Percentiles rank a stretch among this genome's conserved stretches.
These are phyloP conservation scores for Leccinum arenicola DNA, from an alignment of 768 basidiomycete species.

Conservation along the genomic window DNA sequence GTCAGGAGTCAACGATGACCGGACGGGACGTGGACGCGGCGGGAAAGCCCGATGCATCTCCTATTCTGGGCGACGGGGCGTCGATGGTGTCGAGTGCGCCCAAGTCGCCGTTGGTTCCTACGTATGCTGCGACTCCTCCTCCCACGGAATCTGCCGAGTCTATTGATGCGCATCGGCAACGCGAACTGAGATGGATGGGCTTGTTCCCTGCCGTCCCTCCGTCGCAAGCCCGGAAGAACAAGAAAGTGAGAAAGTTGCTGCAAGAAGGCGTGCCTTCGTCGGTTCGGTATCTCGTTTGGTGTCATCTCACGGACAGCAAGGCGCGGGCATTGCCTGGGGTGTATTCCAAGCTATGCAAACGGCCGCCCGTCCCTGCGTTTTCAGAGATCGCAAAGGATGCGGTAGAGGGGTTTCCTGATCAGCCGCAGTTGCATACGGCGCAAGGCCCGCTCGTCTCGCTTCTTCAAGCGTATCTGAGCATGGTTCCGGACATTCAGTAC, in stretches of 20 bases:
- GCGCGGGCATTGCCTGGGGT: constrained; percentile 65
- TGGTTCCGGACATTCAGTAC: constrained; percentile 84
- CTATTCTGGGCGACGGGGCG: constrained; percentile 37
- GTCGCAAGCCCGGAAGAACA: constrained; percentile 68
- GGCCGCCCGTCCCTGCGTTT: constrained; percentile 49
- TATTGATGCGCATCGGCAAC: constrained; percentile 64
- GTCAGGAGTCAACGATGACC: constrained; percentile 52
- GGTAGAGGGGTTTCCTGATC: constrained; percentile 49
- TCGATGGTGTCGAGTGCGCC: constrained; percentile 38
- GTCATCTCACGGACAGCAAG: constrained; percentile 74
- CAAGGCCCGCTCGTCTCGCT: constrained; percentile 56
- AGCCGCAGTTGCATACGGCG: constrained; percentile 55
- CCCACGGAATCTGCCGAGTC: constrained; percentile 23
- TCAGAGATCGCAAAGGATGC: constrained; percentile 61
- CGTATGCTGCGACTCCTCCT: not conserved
- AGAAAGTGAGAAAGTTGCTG: constrained; percentile 73
- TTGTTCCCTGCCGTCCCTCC: constrained; percentile 55
- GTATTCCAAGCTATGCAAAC: constrained; percentile 58
- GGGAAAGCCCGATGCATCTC: constrained; percentile 17
- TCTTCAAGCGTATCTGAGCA: constrained; percentile 71
- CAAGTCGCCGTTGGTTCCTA: constrained; percentile 24
- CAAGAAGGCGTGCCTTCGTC: constrained; percentile 80
- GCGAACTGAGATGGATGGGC: constrained; percentile 76
- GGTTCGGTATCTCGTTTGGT: constrained; percentile 84
- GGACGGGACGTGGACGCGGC: constrained; percentile 22